Evolutionary conservation across 2,329 filamentous ascomycete genomes (phyloP).

Genomic region (Paecilomyces fulvus): DNA sequence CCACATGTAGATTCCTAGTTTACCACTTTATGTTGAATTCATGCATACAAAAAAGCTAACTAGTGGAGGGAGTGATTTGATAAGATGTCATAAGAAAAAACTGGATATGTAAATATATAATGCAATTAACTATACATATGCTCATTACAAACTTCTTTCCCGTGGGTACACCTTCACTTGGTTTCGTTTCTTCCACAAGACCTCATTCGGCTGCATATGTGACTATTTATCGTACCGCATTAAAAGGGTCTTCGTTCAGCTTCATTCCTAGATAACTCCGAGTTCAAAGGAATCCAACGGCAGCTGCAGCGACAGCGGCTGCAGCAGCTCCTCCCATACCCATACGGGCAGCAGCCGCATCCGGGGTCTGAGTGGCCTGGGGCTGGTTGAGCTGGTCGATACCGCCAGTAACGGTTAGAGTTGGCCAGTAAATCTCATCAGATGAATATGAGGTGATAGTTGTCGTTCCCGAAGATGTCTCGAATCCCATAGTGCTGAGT

Average conservation of each 20-base stretch:
- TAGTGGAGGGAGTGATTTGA: too few relatives aligned
- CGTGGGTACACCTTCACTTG: background rate
- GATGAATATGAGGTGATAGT: constrained; percentile 2
- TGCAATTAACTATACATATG: background rate
- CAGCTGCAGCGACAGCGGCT: constrained; percentile 31
- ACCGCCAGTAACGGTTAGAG: constrained; percentile 11
- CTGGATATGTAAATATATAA: too few relatives aligned
- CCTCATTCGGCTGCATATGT: background rate
- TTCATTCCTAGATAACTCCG: background rate
- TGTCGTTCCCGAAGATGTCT: constrained; percentile 2
- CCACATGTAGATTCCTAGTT: too few relatives aligned
- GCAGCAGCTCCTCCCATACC: constrained; percentile 14
- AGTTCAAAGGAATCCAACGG: background rate
- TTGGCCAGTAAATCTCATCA: constrained; percentile 7
- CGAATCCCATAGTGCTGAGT: background rate
- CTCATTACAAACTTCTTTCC: background rate
- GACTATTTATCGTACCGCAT: background rate
- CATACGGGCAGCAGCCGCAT: constrained; percentile 4
- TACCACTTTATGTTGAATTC: too few relatives aligned
- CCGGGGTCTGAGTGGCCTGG: constrained; percentile 5
- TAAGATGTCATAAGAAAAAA: too few relatives aligned
- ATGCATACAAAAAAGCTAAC: too few relatives aligned
- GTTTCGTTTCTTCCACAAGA: background rate
- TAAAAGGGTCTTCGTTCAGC: background rate
- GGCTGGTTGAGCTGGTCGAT: constrained; percentile 9